A percentile compares a stretch with the other conserved stretches of the same genome.
Evolutionary conservation across 1,284 basidiomycete genomes (phyloP).

Genomic region (Meira nashicola): DNA sequence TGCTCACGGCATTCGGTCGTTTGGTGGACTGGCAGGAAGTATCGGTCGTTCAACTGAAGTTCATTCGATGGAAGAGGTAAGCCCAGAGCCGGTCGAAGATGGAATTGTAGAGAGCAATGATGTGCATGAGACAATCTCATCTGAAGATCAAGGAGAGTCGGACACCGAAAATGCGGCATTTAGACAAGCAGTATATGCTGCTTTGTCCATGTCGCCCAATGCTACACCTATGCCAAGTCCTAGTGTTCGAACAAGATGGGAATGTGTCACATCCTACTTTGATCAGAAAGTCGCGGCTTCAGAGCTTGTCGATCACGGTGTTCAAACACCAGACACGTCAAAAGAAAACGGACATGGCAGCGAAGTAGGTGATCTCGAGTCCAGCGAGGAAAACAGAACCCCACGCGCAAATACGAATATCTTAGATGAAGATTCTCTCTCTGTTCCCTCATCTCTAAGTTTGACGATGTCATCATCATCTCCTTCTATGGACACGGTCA

Average conservation of each 20-base stretch:
- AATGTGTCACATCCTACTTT: slow-evolving; percentile 25
- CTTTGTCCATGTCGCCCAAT: slow-evolving; percentile 26
- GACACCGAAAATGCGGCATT: slow-evolving; percentile 10
- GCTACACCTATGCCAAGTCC: slow-evolving; percentile 42
- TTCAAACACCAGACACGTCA: too few species aligned
- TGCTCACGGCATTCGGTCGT: slow-evolving; percentile 40
- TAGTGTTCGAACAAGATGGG: slow-evolving; percentile 20
- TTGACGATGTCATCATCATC: not conserved
- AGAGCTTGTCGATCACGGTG: too few species aligned
- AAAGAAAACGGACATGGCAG: too few species aligned
- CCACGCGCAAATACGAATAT: too few species aligned
- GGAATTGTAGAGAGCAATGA: not conserved
- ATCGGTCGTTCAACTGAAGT: not conserved
- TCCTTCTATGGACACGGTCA: not conserved
- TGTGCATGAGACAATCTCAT: not conserved
- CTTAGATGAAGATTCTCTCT: too few species aligned
- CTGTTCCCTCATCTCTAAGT: not conserved
- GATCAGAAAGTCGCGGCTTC: not conserved
- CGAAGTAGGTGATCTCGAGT: too few species aligned
- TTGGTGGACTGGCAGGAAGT: slow-evolving; percentile 31
- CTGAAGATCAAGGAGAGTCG: not conserved
- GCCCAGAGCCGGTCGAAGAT: not conserved
- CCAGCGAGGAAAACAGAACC: too few species aligned
- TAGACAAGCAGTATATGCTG: slow-evolving; percentile 16
- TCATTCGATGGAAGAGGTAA: not conserved